Base-by-base conservation (phyloP, 345 rosid genomes). In the Eucalyptus guilfoylei region DNA sequence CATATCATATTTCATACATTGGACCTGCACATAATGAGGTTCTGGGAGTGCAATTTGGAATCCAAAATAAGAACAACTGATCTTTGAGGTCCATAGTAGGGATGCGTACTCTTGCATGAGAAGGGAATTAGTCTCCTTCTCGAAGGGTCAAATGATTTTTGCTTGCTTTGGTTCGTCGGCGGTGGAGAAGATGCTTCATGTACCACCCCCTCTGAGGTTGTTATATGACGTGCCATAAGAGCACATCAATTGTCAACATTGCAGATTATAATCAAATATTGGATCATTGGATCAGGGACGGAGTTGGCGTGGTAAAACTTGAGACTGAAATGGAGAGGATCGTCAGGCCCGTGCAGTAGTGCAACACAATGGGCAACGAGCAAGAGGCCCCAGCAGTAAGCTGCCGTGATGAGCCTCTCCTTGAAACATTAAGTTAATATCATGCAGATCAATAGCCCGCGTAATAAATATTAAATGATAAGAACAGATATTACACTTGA, bases 401-500 rank as follows among this genome's bases (percentile, higher is more conserved):
- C 80, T 54, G 49, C 80, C 89, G 89, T n/a, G 49, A 50, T 21
- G 49, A 42, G n/a, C 45, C 48, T 89, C 86, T 88, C 91, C 87
- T 83, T 0, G 3, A 91, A 89, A 88, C 86, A 92, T 89, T 21
- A 86, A 92, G 88, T 90, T 93, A 91, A 91, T 86, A 91, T 91
- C 91, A 45, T 91, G 92, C 91, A 90, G 12, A 26, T 88, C 92
- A 11, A 76, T 91, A 91, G 48, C 89, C 34, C 90, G 80, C 92
- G 80, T 88, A 91, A 92, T 92, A 92, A 87, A 92, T 93, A 93
- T 93, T 93, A 92, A 93, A 93, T 92, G 91, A 92, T 91, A 94
- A 94, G 92, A 92, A 92, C 91, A 92, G 90, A 92, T 94, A 92
- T 92, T 91, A 90, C 94, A 90, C 93, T 93, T 93, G 93, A 93